phyloP scores from a whole-genome alignment of 2,329 filamentous ascomycete genomes.

The Beauveria rudraprayagi region DNA sequence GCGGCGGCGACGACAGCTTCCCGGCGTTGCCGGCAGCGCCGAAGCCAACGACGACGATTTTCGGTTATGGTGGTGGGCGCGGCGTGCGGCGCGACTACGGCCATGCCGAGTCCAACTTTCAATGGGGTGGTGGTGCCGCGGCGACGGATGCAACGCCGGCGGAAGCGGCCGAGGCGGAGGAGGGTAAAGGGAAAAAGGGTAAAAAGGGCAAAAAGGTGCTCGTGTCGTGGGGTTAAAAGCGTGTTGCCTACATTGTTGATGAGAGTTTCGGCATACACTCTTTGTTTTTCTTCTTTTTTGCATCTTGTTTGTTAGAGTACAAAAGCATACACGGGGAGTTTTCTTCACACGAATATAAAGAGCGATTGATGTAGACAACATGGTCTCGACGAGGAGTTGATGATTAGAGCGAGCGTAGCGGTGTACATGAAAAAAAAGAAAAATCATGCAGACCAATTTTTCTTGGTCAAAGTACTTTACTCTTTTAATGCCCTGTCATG shows the following conservation, averaged over 20 bases:
- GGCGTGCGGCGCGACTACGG: constrained; percentile 48
- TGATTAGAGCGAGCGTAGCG: background rate
- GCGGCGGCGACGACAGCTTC: constrained; percentile 54
- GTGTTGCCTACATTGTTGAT: background rate
- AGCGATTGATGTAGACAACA: background rate
- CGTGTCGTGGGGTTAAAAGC: constrained; percentile 48
- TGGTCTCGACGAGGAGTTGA: background rate
- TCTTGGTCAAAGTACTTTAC: too few relatives aligned
- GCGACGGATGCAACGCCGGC: constrained; percentile 21
- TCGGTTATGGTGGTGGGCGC: constrained; percentile 48
- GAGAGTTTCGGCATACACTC: background rate
- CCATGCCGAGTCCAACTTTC: constrained; percentile 41
- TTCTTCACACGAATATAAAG: background rate
- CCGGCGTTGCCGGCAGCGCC: constrained; percentile 74
- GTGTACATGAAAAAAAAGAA: background rate
- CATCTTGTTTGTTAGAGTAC: background rate
- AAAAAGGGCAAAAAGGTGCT: constrained; percentile 49
- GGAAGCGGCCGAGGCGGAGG: constrained; percentile 21
- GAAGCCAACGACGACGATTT: constrained; percentile 56
- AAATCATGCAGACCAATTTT: background rate
- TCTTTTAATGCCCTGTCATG: too few relatives aligned
- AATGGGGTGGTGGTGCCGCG: constrained; percentile 37
- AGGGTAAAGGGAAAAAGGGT: constrained; percentile 44
- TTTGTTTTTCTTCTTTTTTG: background rate
- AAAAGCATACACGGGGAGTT: constrained; percentile 2